These are phyloP conservation scores for Aschersonia sp. DNA, from an alignment of 2,329 filamentous ascomycete species.

Conservation along the genomic window DNA sequence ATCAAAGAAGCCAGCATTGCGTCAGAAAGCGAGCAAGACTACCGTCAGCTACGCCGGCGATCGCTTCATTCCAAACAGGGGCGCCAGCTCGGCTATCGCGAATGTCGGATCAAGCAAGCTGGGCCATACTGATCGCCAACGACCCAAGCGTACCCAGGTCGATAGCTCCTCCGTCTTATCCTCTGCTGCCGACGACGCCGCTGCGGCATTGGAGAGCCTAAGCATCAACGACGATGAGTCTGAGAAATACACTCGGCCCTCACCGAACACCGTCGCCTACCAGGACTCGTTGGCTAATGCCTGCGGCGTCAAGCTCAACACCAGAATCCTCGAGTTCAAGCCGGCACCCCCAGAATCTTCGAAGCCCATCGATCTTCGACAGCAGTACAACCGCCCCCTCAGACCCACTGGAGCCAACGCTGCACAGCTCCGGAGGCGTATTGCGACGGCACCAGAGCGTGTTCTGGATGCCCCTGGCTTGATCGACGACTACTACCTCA, in stretches of 20 bases:
- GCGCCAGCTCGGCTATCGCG: slow-evolving; percentile 74
- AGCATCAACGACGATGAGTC: slow-evolving; percentile 53
- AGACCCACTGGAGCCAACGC: slow-evolving; percentile 60
- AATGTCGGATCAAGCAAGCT: slow-evolving; percentile 75
- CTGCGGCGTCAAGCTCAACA: slow-evolving; percentile 85
- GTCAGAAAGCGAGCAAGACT: slow-evolving; percentile 56
- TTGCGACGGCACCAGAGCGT: slow-evolving; percentile 87
- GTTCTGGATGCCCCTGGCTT: slow-evolving; percentile 92
- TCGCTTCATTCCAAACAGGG: slow-evolving; percentile 90
- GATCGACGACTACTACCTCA: slow-evolving; percentile 97
- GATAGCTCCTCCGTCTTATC: slow-evolving; percentile 68
- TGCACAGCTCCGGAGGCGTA: slow-evolving; percentile 79
- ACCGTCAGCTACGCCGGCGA: slow-evolving; percentile 71
- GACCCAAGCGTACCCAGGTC: slow-evolving; percentile 53
- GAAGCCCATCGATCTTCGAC: slow-evolving; percentile 91
- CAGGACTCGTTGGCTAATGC: slow-evolving; percentile 82
- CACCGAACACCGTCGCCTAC: slow-evolving; percentile 79
- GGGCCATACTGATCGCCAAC: slow-evolving; percentile 52
- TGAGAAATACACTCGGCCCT: slow-evolving; percentile 58
- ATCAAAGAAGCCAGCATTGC: slow-evolving; percentile 37
- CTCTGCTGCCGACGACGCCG: slow-evolving; percentile 65
- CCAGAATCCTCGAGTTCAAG: slow-evolving; percentile 95
- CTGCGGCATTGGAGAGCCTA: slow-evolving; percentile 65
- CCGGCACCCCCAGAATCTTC: slow-evolving; percentile 94
- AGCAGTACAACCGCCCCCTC: slow-evolving; percentile 94